Conservation (phyloP, 2,329 filamentous ascomycete species). For the Fusarium mexicanum region DNA sequence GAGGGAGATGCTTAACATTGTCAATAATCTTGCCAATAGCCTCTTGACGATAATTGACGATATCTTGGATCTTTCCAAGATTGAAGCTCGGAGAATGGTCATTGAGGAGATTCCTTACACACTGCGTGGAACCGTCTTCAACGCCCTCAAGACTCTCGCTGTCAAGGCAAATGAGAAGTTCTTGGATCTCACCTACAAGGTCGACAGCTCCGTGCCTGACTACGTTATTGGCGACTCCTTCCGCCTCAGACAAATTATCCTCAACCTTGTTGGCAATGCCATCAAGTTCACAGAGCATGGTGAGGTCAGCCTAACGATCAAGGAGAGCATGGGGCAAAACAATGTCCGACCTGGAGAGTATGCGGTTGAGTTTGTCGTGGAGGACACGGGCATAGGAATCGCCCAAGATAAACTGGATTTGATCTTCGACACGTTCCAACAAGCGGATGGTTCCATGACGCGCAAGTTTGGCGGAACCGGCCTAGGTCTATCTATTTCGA, state of each 20-base stretch:
- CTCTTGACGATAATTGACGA: constrained; percentile 96
- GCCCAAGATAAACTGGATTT: constrained; percentile 93
- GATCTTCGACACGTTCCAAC: constrained; percentile 99
- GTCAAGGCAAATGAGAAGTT: constrained; percentile 97
- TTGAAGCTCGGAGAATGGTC: constrained; percentile 97
- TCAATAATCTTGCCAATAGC: constrained; percentile 96
- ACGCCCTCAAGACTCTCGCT: constrained; percentile 94
- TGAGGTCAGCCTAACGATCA: constrained; percentile 94
- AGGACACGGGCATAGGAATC: constrained; percentile 96
- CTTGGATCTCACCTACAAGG: constrained; percentile 90
- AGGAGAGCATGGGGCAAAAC: constrained; percentile 69
- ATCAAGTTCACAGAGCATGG: constrained; percentile 99
- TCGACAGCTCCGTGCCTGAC: constrained; percentile 92
- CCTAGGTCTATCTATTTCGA: constrained; percentile 92
- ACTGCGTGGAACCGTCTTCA: constrained; percentile 93
- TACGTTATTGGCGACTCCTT: constrained; percentile 97
- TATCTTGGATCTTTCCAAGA: constrained; percentile 78
- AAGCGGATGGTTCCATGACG: constrained; percentile 96
- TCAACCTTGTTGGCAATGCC: constrained; percentile 96
- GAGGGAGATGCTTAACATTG: constrained; percentile 97
- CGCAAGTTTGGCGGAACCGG: constrained; percentile 96
- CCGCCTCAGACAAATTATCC: constrained; percentile 93
- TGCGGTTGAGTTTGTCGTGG: constrained; percentile 93
- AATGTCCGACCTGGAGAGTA: constrained; percentile 79
- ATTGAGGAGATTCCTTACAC: constrained; percentile 99